Evolutionary conservation across 2,329 filamentous ascomycete genomes (phyloP).

Genomic region (Mariannaea elegans): DNA sequence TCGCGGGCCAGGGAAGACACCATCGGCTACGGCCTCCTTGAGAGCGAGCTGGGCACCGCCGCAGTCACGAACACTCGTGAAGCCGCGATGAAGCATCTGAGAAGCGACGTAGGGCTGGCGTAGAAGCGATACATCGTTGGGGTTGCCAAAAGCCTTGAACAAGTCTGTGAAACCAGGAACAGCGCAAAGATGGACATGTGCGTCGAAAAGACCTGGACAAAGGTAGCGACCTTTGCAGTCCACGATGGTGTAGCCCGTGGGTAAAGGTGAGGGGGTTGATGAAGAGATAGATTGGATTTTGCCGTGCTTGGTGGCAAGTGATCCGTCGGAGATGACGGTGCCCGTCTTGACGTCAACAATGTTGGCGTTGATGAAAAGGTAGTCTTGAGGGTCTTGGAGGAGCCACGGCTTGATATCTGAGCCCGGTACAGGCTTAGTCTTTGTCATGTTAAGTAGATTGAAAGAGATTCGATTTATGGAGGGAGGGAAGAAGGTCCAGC

Average conservation of each 20-base stretch:
- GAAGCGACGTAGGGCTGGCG: slow-evolving; percentile 56
- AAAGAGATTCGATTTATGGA: neutral
- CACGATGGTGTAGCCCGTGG: slow-evolving; percentile 20
- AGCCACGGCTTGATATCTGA: slow-evolving; percentile 34
- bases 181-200: slow-evolving; percentile 44
- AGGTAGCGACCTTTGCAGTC: slow-evolving; percentile 40
- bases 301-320: slow-evolving; percentile 47
- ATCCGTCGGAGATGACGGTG: slow-evolving; percentile 40
- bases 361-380: slow-evolving; percentile 54
- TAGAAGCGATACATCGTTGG: slow-evolving; percentile 48
- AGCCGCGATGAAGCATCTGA: slow-evolving; percentile 64
- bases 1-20: slow-evolving; percentile 61
- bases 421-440: slow-evolving; percentile 7
- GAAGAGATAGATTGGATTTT: slow-evolving; percentile 42
- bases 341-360: slow-evolving; percentile 52
- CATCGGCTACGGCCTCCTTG: slow-evolving; percentile 63
- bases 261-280: neutral
- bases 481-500: neutral
- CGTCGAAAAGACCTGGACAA: slow-evolving; percentile 44
- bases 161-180: slow-evolving; percentile 41
- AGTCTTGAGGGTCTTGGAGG: slow-evolving; percentile 26
- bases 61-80: slow-evolving; percentile 66
- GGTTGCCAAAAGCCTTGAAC: slow-evolving; percentile 39
- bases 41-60: slow-evolving; percentile 63
- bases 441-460: slow-evolving; percentile 7